Percentiles rank a stretch among this genome's conserved stretches.
These are phyloP conservation scores for Mycena vulgaris DNA, from an alignment of 768 basidiomycete species.

Conservation along the genomic window DNA sequence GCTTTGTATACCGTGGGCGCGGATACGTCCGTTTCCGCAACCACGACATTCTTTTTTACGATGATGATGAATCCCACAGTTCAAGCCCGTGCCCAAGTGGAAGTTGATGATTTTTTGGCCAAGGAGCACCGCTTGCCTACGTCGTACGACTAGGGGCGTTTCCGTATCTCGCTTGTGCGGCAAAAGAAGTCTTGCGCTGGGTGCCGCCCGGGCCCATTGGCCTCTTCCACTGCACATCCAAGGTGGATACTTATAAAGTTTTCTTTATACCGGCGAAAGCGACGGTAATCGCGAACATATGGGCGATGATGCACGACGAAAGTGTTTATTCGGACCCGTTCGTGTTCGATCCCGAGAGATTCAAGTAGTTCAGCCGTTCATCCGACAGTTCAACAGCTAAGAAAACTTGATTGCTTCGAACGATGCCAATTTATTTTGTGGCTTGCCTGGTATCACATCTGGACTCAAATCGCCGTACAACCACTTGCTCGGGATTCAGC, in stretches of 20 bases:
- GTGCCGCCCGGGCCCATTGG: constrained; percentile 18
- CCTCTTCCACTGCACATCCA: constrained; percentile 28
- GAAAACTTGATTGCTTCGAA: too few relatives aligned
- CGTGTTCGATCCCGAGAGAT: constrained; percentile 43
- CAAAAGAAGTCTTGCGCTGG: constrained; percentile 38
- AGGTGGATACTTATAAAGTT: constrained; percentile 30
- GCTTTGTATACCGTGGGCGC: too few relatives aligned
- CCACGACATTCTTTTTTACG: constrained; percentile 31
- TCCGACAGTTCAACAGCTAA: too few relatives aligned
- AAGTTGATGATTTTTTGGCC: constrained; percentile 36
- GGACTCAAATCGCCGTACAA: too few relatives aligned
- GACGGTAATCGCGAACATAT: constrained; percentile 35
- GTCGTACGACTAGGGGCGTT: constrained; percentile 34
- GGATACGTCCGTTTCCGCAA: constrained; percentile 25
- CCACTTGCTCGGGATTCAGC: too few relatives aligned
- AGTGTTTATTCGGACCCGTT: constrained; percentile 39
- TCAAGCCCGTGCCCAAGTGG: constrained; percentile 37
- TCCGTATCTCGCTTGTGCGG: constrained; percentile 33
- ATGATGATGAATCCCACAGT: constrained; percentile 40
- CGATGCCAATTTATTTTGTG: too few relatives aligned
- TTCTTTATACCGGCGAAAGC: constrained; percentile 32
- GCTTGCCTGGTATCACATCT: too few relatives aligned
- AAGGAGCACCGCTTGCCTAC: constrained; percentile 33
- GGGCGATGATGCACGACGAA: constrained; percentile 44
- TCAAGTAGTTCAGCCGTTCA: too few relatives aligned